Evolutionary conservation across 495 filamentous ascomycete genomes (phyloP).

Genomic region (Halenospora varia): DNA sequence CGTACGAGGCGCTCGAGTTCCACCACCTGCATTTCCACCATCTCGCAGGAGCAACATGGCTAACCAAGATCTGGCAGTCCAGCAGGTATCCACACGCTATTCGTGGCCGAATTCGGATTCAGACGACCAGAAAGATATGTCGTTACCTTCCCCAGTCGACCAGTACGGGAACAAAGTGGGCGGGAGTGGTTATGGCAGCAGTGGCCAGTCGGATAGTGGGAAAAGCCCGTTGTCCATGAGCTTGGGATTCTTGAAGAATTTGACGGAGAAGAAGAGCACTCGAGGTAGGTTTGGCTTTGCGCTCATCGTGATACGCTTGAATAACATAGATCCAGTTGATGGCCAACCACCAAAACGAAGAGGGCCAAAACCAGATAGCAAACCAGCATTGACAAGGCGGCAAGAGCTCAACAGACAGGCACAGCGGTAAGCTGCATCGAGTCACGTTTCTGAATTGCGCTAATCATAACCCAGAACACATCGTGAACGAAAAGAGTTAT

Average conservation of each 20-base stretch:
- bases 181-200: conserved; percentile 22
- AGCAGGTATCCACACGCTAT: neutral
- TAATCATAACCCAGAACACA: conserved; percentile 59
- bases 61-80: conserved; percentile 10
- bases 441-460: neutral
- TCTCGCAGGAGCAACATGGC: conserved; percentile 7
- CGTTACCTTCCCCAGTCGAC: conserved; percentile 21
- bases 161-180: conserved; percentile 22
- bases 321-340: conserved; percentile 46
- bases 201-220: conserved; percentile 31
- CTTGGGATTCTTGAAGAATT: conserved; percentile 52
- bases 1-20: neutral
- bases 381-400: conserved; percentile 85
- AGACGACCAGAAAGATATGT: conserved; percentile 14
- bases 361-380: conserved; percentile 95
- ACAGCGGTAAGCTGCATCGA: conserved; percentile 62
- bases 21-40: neutral
- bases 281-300: conserved; percentile 35
- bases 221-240: conserved; percentile 52
- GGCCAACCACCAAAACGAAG: conserved; percentile 83
- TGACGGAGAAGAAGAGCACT: conserved; percentile 60
- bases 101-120: conserved; percentile 4
- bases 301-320: conserved; percentile 3
- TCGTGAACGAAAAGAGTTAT: conserved; percentile 93
- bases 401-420: conserved; percentile 96